Conservation (phyloP, 2,329 filamentous ascomycete species). For the Monosporascus sp. region DNA sequence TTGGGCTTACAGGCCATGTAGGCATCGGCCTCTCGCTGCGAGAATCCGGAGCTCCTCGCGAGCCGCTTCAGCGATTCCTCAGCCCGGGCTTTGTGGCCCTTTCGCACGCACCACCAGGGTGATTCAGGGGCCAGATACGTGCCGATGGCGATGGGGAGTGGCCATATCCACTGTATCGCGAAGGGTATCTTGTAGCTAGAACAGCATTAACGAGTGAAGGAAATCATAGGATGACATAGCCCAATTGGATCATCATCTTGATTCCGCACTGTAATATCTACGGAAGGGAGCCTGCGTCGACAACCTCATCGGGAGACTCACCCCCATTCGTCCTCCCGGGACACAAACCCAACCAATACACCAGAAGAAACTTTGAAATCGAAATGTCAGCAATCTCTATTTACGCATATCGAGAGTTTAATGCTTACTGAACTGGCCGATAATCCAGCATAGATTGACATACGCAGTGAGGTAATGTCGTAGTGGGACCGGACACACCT, state of each 20-base stretch:
- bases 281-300: neutral
- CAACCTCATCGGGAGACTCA: constrained; percentile 8
- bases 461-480: constrained; percentile 24
- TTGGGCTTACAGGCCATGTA: constrained; percentile 20
- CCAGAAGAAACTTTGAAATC: constrained; percentile 24
- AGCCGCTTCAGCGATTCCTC: constrained; percentile 21
- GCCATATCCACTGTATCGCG: constrained; percentile 25
- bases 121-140: constrained; percentile 24
- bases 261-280: neutral
- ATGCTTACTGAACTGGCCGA: constrained; percentile 30
- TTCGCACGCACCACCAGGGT: constrained; percentile 25
- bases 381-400: neutral
- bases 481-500: constrained; percentile 24
- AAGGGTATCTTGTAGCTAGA: constrained; percentile 26
- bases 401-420: neutral
- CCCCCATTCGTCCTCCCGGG: constrained; percentile 23
- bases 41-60: constrained; percentile 23
- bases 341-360: constrained; percentile 19
- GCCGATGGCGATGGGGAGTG: constrained; percentile 23
- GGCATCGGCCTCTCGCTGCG: constrained; percentile 23
- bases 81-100: constrained; percentile 16
- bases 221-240: too few relatives aligned
- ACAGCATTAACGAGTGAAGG: too few relatives aligned
- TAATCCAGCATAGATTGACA: constrained; percentile 26
- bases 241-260: too few relatives aligned